phyloP scores from a whole-genome alignment of 148 eudicot species.

The Rhododendron williamsianum region DNA sequence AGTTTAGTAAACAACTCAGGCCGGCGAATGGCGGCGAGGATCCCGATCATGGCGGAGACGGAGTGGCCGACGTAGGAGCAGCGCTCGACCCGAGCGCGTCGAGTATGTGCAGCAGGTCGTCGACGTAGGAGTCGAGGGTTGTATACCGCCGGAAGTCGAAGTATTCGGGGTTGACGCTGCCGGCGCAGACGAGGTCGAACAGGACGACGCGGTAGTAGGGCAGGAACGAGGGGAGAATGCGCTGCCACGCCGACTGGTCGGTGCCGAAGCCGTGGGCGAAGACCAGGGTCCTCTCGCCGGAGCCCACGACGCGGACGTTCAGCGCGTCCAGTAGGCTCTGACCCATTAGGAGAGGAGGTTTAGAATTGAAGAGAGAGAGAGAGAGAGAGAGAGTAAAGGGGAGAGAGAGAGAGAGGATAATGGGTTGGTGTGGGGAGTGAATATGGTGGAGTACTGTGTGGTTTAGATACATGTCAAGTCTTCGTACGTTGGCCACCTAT shows the following conservation, averaged over 20 bases:
- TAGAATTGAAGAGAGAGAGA: background rate
- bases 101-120: conserved; percentile 69
- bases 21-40: conserved; percentile 46
- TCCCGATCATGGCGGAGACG: conserved; percentile 50
- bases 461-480: background rate
- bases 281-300: conserved; percentile 51
- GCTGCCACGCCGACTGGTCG: conserved; percentile 91
- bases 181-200: conserved; percentile 91
- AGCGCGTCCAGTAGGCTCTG: conserved; percentile 48
- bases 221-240: conserved; percentile 62
- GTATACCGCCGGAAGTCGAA: conserved; percentile 81
- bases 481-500: background rate
- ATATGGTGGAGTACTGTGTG: background rate
- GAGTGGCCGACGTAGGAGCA: conserved; percentile 69
- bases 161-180: conserved; percentile 80
- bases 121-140: conserved; percentile 71
- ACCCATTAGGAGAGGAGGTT: conserved; percentile 34
- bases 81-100: conserved; percentile 44
- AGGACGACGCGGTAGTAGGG: conserved; percentile 55
- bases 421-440: background rate
- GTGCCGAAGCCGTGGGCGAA: conserved; percentile 91
- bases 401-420: background rate
- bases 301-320: conserved; percentile 70
- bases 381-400: background rate
- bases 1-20: conserved; percentile 48